phyloP scores from a whole-genome alignment of 345 rosid species.

The Eucalyptus brandiana region DNA sequence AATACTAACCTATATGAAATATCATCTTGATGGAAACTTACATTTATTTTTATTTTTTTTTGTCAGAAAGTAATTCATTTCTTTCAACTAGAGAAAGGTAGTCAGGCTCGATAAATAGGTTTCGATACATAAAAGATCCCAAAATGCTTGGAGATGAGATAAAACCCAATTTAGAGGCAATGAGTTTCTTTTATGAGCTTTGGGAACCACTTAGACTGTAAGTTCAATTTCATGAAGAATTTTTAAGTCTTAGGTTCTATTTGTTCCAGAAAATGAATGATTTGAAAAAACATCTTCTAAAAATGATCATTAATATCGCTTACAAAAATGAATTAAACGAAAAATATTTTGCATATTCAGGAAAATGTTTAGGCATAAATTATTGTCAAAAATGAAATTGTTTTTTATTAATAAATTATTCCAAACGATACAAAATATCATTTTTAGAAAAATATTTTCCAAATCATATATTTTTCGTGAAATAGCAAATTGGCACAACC shows the following conservation, averaged over 20 bases:
- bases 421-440: neutral
- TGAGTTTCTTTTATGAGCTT: neutral
- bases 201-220: neutral
- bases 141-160: neutral
- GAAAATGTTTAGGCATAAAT: neutral
- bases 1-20: neutral
- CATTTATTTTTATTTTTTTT: neutral
- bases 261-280: neutral
- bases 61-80: neutral
- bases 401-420: too few relatives aligned
- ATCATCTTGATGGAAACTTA: neutral
- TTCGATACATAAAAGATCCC: neutral
- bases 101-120: neutral
- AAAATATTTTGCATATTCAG: neutral
- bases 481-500: neutral
- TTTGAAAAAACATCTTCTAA: too few relatives aligned
- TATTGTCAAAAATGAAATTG: too few relatives aligned
- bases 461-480: neutral
- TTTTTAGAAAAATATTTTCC: too few relatives aligned
- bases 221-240: neutral
- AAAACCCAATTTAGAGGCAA: neutral
- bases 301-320: too few relatives aligned
- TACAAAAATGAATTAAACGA: too few relatives aligned
- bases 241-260: neutral
- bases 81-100: neutral